Evolutionary conservation across 1,139 yeast genomes (phyloP).

Genomic region (Arxiozyma heterogenica): DNA sequence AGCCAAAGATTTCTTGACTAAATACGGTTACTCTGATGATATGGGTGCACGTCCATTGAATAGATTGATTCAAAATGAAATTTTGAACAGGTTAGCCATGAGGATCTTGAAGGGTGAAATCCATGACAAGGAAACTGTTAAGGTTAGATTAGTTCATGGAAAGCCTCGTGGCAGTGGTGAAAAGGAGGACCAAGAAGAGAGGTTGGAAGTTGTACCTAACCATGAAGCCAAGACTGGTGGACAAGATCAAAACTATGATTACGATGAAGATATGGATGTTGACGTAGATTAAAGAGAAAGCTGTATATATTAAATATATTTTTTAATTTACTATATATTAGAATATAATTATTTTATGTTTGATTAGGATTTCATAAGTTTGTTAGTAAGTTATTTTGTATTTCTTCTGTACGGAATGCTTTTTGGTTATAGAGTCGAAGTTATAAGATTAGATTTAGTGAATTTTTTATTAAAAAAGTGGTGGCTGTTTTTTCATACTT

Average conservation of each 20-base stretch:
- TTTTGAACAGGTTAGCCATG: conserved; percentile 83
- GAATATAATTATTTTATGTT: too few species aligned
- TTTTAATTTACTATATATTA: too few species aligned
- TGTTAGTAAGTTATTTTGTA: too few species aligned
- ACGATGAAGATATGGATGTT: conserved; percentile 45
- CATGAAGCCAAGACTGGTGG: conserved; percentile 51
- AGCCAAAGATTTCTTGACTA: conserved; percentile 73
- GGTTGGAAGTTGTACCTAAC: conserved; percentile 75
- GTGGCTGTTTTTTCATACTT: too few species aligned
- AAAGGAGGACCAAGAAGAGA: conserved; percentile 41
- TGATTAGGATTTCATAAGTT: too few species aligned
- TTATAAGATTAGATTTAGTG: too few species aligned
- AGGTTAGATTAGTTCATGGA: conserved; percentile 48
- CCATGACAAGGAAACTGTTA: conserved; percentile 75
- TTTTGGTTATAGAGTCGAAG: too few species aligned
- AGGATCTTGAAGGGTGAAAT: conserved; percentile 79
- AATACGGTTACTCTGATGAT: conserved; percentile 83
- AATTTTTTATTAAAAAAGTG: too few species aligned
- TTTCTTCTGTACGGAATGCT: too few species aligned
- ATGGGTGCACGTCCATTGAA: conserved; percentile 97
- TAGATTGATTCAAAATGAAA: conserved; percentile 80
- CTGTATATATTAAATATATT: not conserved
- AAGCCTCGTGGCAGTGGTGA: conserved; percentile 71
- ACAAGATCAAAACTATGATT: conserved; percentile 36
- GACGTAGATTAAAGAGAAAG: conserved; percentile 28